phyloP scores from a whole-genome alignment of 2,329 filamentous ascomycete genomes.

The Akanthomyces dipterigenus region DNA sequence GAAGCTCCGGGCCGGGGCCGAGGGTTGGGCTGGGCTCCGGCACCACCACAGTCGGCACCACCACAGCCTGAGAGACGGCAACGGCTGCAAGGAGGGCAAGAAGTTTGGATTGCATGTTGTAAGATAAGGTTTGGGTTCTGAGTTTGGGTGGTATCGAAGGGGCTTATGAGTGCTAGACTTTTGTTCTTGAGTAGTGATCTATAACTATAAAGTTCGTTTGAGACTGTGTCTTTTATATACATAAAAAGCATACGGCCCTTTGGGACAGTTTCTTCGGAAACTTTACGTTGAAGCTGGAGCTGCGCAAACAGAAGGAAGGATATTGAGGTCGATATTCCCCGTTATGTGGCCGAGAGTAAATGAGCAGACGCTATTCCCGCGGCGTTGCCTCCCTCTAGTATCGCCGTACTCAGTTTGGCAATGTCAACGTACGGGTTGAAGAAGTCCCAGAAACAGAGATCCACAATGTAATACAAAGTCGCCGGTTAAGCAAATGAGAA shows the following conservation, averaged over 20 bases:
- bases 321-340: background rate
- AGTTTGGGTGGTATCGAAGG: background rate
- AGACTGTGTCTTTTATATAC: background rate
- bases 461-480: background rate
- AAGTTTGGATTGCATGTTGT: background rate
- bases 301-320: no score
- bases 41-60: background rate
- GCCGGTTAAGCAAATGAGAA: background rate
- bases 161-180: background rate
- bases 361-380: background rate
- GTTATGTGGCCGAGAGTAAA: background rate
- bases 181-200: background rate
- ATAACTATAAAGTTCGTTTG: background rate
- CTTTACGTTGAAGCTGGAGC: background rate
- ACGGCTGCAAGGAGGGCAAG: background rate
- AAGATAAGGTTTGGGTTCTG: background rate
- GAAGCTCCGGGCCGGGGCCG: background rate
- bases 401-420: background rate
- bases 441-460: background rate
- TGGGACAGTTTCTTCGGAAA: background rate
- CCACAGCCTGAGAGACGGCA: background rate
- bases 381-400: background rate
- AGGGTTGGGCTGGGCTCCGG: background rate
- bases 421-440: background rate
- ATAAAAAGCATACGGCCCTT: background rate